phyloP scores from a whole-genome alignment of 306 rosid species.

The Benincasa hispida region DNA sequence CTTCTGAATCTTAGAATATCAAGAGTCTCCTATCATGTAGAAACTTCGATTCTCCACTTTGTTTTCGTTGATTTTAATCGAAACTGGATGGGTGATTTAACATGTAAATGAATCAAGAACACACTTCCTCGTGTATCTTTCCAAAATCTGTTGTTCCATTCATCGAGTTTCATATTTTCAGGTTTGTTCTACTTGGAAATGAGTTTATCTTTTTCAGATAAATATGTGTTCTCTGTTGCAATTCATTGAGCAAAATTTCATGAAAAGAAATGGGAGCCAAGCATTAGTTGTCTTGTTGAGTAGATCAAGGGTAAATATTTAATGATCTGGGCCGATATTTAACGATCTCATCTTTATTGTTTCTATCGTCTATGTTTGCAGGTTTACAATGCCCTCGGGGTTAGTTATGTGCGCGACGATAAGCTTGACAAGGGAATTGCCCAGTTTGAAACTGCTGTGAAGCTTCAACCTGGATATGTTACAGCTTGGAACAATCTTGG shows the following conservation, averaged over 20 bases:
- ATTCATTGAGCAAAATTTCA: neutral
- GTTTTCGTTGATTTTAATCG: neutral
- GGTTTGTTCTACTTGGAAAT: neutral
- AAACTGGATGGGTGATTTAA: neutral
- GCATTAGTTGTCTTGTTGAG: neutral
- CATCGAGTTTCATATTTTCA: neutral
- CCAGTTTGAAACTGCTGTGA: conserved; percentile 81
- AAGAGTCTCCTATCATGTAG: neutral
- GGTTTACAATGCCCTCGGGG: conserved; percentile 95
- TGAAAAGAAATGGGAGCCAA: neutral
- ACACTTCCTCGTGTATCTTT: neutral
- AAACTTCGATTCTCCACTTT: neutral
- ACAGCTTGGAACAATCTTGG: conserved; percentile 99
- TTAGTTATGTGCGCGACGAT: conserved; percentile 67
- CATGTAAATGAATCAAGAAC: neutral
- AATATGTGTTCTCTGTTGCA: neutral
- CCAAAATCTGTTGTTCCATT: neutral
- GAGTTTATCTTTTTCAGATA: neutral
- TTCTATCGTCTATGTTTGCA: conserved; percentile 9
- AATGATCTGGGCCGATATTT: neutral
- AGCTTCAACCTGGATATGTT: conserved; percentile 89
- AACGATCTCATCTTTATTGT: no score
- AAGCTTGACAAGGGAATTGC: conserved; percentile 80
- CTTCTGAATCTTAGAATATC: neutral
- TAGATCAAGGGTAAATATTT: neutral